phyloP scores from a whole-genome alignment of 805 yeast species.

The Candida berthetii region DNA sequence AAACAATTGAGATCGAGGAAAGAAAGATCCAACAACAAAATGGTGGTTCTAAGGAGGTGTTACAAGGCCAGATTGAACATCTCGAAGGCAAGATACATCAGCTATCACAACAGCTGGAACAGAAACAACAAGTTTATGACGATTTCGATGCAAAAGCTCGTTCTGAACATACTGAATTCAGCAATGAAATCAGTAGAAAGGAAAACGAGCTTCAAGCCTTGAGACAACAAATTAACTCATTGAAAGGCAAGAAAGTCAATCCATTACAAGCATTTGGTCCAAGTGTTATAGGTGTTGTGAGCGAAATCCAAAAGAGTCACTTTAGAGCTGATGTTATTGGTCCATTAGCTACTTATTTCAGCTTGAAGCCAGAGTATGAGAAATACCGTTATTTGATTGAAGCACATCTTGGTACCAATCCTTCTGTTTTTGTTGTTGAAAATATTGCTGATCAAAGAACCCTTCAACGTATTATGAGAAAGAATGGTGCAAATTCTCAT shows the following conservation, averaged over 20 bases:
- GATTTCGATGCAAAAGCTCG: neutral
- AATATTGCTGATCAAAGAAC: constrained; percentile 50
- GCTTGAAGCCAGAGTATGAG: constrained; percentile 45
- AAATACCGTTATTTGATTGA: constrained; percentile 62
- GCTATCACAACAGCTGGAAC: neutral
- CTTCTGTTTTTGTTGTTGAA: constrained; percentile 64
- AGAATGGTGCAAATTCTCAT: constrained; percentile 26
- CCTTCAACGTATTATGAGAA: constrained; percentile 28
- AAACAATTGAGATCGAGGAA: too few species aligned
- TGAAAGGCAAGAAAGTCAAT: constrained; percentile 1
- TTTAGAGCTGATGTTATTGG: constrained; percentile 63
- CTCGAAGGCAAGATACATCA: too few species aligned
- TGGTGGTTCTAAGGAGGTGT: neutral
- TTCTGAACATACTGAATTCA: neutral
- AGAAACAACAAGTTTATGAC: neutral
- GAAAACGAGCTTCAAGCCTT: neutral
- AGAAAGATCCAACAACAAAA: neutral
- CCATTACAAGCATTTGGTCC: constrained; percentile 6
- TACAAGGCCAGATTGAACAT: neutral
- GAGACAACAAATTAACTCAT: neutral
- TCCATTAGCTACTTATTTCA: constrained; percentile 65
- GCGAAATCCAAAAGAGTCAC: constrained; percentile 17
- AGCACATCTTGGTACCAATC: constrained; percentile 36
- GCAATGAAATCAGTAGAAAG: neutral
- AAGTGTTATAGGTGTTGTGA: constrained; percentile 1